These are phyloP conservation scores for Dictyostelium discoideum DNA, from an alignment of 78 protist genomes.

Conservation along the genomic window dicty_2.7 NC_007089.4:5233001-5233500, in stretches of 20 bases:
- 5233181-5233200: background rate
- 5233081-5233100: background rate
- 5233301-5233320: background rate
- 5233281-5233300: background rate
- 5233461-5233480: background rate
- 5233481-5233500: background rate
- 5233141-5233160: background rate
- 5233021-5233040: background rate
- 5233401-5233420: background rate
- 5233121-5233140: background rate
- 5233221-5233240: background rate
- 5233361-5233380: background rate
- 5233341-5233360: background rate
- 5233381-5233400: background rate
- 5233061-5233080: background rate
- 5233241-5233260: background rate
- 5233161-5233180: background rate
- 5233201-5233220: background rate
- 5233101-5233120: background rate
- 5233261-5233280: background rate
- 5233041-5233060: background rate
- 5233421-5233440: background rate
- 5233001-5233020: background rate
- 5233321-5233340: background rate
- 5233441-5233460: conserved; percentile 6